These are phyloP conservation scores for Ochetophila trinervis DNA, from an alignment of 306 rosid species.

Conservation along the genomic window DNA sequence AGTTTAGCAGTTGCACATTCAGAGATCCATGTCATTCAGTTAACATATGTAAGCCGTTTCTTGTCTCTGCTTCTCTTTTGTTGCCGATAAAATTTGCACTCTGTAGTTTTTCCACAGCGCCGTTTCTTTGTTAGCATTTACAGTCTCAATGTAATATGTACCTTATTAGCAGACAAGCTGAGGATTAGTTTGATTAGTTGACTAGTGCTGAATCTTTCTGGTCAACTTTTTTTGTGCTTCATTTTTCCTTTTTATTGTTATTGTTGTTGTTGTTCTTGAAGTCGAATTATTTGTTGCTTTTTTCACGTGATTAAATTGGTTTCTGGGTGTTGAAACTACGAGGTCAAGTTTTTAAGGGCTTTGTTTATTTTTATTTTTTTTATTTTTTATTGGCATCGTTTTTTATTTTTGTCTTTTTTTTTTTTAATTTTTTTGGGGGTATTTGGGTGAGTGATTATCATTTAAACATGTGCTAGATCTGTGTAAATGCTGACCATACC, in stretches of 20 bases:
- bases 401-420: not conserved
- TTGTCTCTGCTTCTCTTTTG: constrained; percentile 17
- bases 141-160: not conserved
- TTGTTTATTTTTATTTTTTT: not conserved
- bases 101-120: not conserved
- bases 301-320: not conserved
- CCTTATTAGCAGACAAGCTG: not conserved
- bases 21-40: not conserved
- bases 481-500: constrained; percentile 4
- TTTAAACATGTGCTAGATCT: constrained; percentile 12
- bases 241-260: too few relatives aligned
- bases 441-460: not conserved
- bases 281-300: not conserved
- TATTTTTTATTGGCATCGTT: not conserved
- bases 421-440: not conserved
- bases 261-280: not conserved
- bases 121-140: too few relatives aligned
- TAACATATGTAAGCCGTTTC: constrained; percentile 20
- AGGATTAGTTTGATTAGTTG: not conserved
- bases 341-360: not conserved
- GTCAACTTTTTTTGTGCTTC: too few relatives aligned
- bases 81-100: constrained; percentile 13
- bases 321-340: not conserved
- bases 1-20: not conserved
- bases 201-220: too few relatives aligned